Conservation (phyloP, 2,329 filamentous ascomycete genomes). For the Phaeophleospora eucalypticola region DNA sequence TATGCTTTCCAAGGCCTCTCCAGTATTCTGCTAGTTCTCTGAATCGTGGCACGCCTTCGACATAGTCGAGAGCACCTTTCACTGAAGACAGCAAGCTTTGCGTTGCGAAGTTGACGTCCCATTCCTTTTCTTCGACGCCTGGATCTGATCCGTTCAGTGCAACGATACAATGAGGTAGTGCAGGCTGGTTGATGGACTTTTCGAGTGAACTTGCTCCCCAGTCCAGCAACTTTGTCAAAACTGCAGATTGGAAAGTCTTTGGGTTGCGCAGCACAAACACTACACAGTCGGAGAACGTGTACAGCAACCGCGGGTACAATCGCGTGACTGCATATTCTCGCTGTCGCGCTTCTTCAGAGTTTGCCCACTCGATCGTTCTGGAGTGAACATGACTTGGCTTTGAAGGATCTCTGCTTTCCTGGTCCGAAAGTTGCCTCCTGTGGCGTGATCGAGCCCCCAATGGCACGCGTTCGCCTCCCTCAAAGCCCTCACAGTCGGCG, state of each 20-base stretch:
- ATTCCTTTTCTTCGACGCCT: conserved; percentile 31
- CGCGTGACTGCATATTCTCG: conserved; percentile 38
- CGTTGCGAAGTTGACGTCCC: conserved; percentile 33
- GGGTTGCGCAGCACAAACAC: conserved; percentile 41
- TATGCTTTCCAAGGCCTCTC: conserved; percentile 39
- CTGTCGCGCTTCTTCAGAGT: conserved; percentile 28
- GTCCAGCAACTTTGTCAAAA: conserved; percentile 40
- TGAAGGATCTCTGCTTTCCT: conserved; percentile 4
- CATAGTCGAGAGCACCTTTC: conserved; percentile 27
- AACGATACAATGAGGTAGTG: conserved; percentile 53
- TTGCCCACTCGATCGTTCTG: conserved; percentile 32
- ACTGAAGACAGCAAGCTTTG: conserved; percentile 33
- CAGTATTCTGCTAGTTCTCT: conserved; percentile 42
- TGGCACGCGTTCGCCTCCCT: conserved; percentile 45
- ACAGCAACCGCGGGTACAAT: conserved; percentile 41
- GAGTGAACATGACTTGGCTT: conserved; percentile 20
- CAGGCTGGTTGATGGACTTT: conserved; percentile 53
- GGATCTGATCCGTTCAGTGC: conserved; percentile 40
- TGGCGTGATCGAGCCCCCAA: conserved; percentile 27
- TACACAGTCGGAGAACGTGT: conserved; percentile 43
- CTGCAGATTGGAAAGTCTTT: conserved; percentile 35
- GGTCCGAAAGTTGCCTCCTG: conserved; percentile 16
- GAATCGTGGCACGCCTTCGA: conserved; percentile 32
- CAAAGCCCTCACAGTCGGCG: conserved; percentile 52
- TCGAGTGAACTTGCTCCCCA: conserved; percentile 52